These are phyloP conservation scores for Exophiala bonariae DNA, from an alignment of 2,329 filamentous ascomycete species.

Conservation along the genomic window DNA sequence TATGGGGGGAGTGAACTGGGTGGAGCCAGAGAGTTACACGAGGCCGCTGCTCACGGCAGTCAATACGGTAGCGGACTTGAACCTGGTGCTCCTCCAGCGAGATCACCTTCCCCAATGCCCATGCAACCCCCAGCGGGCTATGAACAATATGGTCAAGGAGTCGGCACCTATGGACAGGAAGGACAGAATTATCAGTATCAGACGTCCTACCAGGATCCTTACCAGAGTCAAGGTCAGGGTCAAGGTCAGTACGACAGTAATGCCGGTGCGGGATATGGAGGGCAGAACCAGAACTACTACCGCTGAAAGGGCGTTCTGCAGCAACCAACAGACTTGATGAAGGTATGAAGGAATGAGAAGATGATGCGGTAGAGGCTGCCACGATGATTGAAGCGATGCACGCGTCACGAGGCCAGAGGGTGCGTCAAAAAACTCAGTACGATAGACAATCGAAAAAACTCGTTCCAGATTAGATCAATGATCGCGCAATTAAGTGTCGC, in stretches of 20 bases:
- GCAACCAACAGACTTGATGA: too few species aligned
- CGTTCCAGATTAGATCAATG: too few species aligned
- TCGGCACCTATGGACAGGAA: background rate
- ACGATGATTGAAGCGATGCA: too few species aligned
- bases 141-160: conserved; percentile 19
- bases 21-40: conserved; percentile 17
- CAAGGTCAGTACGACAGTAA: conserved; percentile 18
- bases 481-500: too few species aligned
- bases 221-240: conserved; percentile 5
- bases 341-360: background rate
- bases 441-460: too few species aligned
- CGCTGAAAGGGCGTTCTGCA: background rate
- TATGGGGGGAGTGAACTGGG: conserved; percentile 14
- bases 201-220: conserved; percentile 18
- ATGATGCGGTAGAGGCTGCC: too few species aligned
- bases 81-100: background rate
- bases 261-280: conserved; percentile 19
- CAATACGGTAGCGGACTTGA: conserved; percentile 2
- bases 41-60: conserved; percentile 15
- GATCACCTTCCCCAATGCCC: conserved; percentile 21
- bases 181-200: conserved; percentile 17
- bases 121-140: conserved; percentile 21
- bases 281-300: conserved; percentile 7
- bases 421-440: too few species aligned
- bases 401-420: too few species aligned